Percentiles rank a stretch among this genome's conserved stretches.
Conservation (phyloP, 2,329 filamentous ascomycete species). For the Aspergillus phoenicis region DNA sequence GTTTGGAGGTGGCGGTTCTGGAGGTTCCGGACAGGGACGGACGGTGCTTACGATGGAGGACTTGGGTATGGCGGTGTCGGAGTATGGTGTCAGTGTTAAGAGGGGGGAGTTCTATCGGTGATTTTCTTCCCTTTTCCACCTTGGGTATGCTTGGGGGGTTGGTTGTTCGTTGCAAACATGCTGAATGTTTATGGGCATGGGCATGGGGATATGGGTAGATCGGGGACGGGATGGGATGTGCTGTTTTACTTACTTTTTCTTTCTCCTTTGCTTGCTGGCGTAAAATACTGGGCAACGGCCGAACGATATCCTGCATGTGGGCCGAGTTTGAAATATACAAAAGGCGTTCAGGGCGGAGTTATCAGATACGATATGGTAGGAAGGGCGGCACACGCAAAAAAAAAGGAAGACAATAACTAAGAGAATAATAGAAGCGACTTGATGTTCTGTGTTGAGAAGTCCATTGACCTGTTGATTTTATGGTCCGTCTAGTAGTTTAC, state of each 20-base stretch:
- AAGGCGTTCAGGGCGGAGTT: neutral
- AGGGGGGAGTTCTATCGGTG: slow-evolving; percentile 93
- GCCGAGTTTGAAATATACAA: neutral
- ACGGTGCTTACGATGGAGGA: slow-evolving; percentile 99
- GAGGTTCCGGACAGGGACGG: slow-evolving; percentile 77
- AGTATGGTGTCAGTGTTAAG: slow-evolving; percentile 98
- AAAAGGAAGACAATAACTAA: neutral
- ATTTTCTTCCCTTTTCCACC: neutral
- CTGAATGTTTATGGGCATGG: neutral
- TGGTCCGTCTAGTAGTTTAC: too few species aligned
- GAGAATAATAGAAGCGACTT: neutral
- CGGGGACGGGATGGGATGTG: neutral
- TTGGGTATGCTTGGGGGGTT: neutral
- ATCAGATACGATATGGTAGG: too few species aligned
- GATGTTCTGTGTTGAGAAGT: too few species aligned
- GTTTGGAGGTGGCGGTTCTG: slow-evolving; percentile 84
- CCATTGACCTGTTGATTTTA: too few species aligned
- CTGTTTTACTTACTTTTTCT: neutral
- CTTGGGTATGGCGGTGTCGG: slow-evolving; percentile 93
- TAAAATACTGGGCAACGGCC: neutral
- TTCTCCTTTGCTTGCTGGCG: neutral
- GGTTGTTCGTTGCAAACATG: neutral
- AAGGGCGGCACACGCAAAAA: neutral
- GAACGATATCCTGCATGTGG: slow-evolving; percentile 9
- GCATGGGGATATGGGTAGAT: neutral